These are phyloP conservation scores for Ogataea allantospora DNA, from an alignment of 805 yeast species.

Conservation along the genomic window DNA sequence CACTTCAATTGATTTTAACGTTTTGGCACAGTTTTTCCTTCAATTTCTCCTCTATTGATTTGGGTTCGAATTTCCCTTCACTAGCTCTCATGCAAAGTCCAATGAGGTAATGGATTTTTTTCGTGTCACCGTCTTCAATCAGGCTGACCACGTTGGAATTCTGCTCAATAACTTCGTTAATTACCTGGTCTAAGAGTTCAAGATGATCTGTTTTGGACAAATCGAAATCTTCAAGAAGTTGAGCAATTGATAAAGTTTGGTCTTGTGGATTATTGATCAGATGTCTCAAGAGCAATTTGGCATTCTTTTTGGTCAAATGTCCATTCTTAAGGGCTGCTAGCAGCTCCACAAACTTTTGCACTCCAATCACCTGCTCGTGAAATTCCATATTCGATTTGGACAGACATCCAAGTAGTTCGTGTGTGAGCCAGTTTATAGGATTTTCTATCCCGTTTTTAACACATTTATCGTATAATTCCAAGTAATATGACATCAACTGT, in stretches of 20 bases:
- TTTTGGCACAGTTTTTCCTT: conserved; percentile 17
- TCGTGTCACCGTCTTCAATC: conserved; percentile 49
- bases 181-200: conserved; percentile 33
- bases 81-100: conserved; percentile 83
- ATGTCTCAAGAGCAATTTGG: conserved; percentile 61
- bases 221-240: conserved; percentile 55
- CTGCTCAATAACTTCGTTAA: conserved; percentile 36
- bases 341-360: conserved; percentile 51
- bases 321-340: conserved; percentile 46
- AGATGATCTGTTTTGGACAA: conserved; percentile 39
- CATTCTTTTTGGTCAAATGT: conserved; percentile 64
- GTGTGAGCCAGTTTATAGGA: conserved; percentile 74
- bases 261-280: conserved; percentile 50
- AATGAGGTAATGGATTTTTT: conserved; percentile 70
- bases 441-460: conserved; percentile 39
- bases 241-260: conserved; percentile 32
- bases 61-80: conserved; percentile 55
- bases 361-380: conserved; percentile 34
- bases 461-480: conserved; percentile 37
- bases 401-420: conserved; percentile 73
- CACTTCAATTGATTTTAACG: conserved; percentile 6
- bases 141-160: conserved; percentile 56
- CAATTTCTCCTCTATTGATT: conserved; percentile 24
- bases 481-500: conserved; percentile 51
- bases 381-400: conserved; percentile 46